These are phyloP conservation scores for Strobilomyces confusus DNA, from an alignment of 768 basidiomycete genomes.

Conservation along the genomic window DNA sequence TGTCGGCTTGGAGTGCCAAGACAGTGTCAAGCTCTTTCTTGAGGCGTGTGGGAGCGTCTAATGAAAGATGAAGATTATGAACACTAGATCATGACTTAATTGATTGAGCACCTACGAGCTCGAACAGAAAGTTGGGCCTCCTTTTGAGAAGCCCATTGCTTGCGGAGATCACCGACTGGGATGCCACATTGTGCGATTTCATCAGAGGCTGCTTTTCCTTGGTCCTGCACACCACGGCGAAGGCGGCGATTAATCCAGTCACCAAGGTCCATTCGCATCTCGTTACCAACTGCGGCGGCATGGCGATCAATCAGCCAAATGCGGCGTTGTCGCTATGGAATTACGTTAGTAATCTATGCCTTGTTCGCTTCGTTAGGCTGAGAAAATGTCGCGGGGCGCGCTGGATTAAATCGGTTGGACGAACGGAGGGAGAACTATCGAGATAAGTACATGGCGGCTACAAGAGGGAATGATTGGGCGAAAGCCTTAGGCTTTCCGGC, in stretches of 20 bases:
- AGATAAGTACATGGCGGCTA: too few species aligned
- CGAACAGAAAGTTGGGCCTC: neutral
- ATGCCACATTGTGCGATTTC: neutral
- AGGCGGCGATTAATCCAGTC: neutral
- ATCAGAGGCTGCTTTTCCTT: neutral
- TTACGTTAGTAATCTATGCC: too few species aligned
- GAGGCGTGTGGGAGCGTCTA: too few species aligned
- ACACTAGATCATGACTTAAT: neutral
- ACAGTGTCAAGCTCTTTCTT: conserved; percentile 8
- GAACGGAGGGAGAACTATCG: too few species aligned
- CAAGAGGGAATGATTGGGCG: too few species aligned
- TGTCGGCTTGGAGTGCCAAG: conserved; percentile 22
- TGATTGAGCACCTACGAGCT: neutral
- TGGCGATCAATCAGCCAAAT: neutral
- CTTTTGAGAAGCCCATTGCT: neutral
- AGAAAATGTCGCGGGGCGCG: too few species aligned
- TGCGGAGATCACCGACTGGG: neutral
- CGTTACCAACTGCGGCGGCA: neutral
- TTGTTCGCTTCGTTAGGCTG: too few species aligned
- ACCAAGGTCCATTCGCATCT: neutral
- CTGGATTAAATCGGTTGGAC: too few species aligned
- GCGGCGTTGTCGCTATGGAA: neutral
- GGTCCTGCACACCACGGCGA: neutral
- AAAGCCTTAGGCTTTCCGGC: neutral
- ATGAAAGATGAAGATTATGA: neutral